Base-by-base conservation (phyloP, 164 flowering plant species). In the Vitis riparia region DNA sequence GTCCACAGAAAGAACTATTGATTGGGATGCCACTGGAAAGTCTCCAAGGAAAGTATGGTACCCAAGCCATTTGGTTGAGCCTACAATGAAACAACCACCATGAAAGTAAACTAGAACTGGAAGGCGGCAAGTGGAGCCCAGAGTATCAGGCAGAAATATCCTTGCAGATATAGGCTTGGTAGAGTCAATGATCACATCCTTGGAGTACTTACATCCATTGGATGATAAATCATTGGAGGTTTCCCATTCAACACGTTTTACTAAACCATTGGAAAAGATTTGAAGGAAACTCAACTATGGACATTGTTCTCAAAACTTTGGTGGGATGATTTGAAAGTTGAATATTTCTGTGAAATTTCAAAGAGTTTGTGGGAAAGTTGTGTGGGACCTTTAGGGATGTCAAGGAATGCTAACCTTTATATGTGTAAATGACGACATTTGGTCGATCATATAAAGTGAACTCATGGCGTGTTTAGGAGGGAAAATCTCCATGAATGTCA, bases 21-120 rank as follows among this genome's bases (percentile, higher is more conserved):
- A 81, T 30, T 62, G 74, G 11, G 88, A 76, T n/a, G 68, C 71
- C n/a, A 74, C 83, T 11, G 83, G 82, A 55, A 91, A 68, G 67
- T 77, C 84, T 13, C 88, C 90, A 0, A 85, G 85, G 80, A 91
- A 91, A 32, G 68, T 66, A 58, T 93, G 98, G 86, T 89, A 93
- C 56, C 90, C 94, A 55, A 71, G 68, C 97, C 97, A 93, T 1
- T 88, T 81, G 66, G 97, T 91, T 8, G 97, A 89, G 80, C 97
- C 97, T 52, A 93, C 83, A 85, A 97, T 89, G 53, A 93, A 93
- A 14, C 97, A 94, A 11, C 98, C 98, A 17, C 97, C 98, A 63
- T 93, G 98, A 75, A 89, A 88, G 59, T 93, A 93, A 56, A 91
- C 80, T 62, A 92, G 2, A 3, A 91, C 79, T 0, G 94, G 91